phyloP scores from a whole-genome alignment of 1,284 basidiomycete species.

The Pseudozyma sp. region DNA sequence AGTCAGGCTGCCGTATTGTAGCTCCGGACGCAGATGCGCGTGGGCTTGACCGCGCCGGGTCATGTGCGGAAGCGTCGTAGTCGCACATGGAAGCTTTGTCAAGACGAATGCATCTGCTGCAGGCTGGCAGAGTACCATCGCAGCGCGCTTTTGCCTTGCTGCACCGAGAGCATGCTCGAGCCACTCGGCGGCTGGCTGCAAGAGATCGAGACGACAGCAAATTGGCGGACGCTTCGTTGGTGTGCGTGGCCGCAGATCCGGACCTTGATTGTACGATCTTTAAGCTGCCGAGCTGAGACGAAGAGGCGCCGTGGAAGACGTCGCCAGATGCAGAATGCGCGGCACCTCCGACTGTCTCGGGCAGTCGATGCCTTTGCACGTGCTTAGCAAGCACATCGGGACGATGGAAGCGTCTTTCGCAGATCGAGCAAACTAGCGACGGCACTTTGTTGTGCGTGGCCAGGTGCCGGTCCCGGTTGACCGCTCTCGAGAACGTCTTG shows the following conservation, averaged over 20 bases:
- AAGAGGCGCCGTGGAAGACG: no score
- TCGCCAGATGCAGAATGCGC: no score
- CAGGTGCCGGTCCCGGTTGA: slow-evolving; percentile 8
- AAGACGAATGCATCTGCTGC: slow-evolving; percentile 3
- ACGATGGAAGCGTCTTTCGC: slow-evolving; percentile 2
- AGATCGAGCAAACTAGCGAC: background rate
- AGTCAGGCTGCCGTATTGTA: no score
- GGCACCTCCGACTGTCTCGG: no score
- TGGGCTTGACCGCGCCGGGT: background rate
- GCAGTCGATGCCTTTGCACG: background rate
- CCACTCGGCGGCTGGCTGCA: background rate
- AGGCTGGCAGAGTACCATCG: background rate
- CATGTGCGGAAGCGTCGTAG: background rate
- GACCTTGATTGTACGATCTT: background rate
- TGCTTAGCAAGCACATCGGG: slow-evolving; percentile 7
- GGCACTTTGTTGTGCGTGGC: background rate
- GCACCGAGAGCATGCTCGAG: slow-evolving; percentile 3
- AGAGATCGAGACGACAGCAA: background rate
- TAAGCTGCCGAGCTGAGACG: no score
- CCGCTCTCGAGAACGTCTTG: slow-evolving; percentile 2
- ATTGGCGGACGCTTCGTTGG: no score
- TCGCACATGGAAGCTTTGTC: background rate
- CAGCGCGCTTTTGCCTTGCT: slow-evolving; percentile 7
- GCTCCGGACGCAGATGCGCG: background rate
- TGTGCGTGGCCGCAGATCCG: no score